These are phyloP conservation scores for Coniferiporia sulphurascens DNA, from an alignment of 1,284 basidiomycete species.

Conservation along the genomic window DNA sequence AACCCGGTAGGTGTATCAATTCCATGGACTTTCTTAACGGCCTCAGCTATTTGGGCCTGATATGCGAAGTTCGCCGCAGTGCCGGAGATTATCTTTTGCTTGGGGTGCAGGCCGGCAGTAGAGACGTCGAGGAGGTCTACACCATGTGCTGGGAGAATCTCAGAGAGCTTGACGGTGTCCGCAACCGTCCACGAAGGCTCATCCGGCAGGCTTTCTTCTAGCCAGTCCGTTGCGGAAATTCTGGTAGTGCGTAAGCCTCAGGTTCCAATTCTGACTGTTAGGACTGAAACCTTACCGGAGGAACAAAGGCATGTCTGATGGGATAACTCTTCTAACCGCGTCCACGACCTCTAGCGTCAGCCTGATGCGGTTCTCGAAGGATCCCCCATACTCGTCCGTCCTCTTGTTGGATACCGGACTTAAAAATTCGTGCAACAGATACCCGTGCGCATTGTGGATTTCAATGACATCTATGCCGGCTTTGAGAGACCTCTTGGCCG, in stretches of 20 bases:
- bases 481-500: conserved; percentile 40
- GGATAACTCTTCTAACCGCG: conserved; percentile 36
- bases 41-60: conserved; percentile 7
- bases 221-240: conserved; percentile 54
- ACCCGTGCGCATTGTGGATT: conserved; percentile 38
- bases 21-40: conserved; percentile 34
- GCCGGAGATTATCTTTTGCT: conserved; percentile 32
- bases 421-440: conserved; percentile 38
- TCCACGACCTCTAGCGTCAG: conserved; percentile 47
- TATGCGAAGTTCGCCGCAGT: conserved; percentile 28
- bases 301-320: conserved; percentile 41
- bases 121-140: conserved; percentile 57
- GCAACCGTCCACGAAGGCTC: conserved; percentile 49
- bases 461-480: conserved; percentile 42
- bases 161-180: conserved; percentile 47
- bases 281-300: conserved; percentile 41
- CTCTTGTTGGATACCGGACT: conserved; percentile 43
- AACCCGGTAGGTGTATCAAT: conserved; percentile 26
- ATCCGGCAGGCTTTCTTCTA: conserved; percentile 42
- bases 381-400: conserved; percentile 57
- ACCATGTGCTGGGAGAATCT: conserved; percentile 48
- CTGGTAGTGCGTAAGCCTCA: conserved; percentile 26
- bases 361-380: conserved; percentile 46
- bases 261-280: conserved; percentile 30
- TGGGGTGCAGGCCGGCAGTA: conserved; percentile 43